phyloP scores from a whole-genome alignment of 305 asterid genomes.

The Solanum hybrid region DNA sequence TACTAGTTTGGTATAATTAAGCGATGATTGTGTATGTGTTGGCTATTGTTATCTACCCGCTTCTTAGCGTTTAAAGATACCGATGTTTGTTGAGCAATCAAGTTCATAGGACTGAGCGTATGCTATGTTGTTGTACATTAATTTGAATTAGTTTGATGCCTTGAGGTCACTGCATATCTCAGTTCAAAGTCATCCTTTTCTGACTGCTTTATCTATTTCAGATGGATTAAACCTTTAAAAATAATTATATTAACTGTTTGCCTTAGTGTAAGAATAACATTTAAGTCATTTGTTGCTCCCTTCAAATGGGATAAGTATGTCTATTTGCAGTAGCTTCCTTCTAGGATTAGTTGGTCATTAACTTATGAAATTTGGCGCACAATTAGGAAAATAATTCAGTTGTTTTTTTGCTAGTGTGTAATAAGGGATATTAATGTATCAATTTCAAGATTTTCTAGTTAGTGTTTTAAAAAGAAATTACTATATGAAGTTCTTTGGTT shows the following conservation, averaged over 20 bases:
- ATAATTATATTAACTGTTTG: neutral
- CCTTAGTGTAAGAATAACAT: neutral
- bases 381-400: neutral
- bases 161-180: neutral
- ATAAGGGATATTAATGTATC: neutral
- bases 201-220: neutral
- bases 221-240: neutral
- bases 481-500: neutral
- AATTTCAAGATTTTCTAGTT: neutral
- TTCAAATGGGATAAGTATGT: neutral
- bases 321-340: too few species aligned
- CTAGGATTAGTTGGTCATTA: neutral
- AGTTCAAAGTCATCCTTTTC: neutral
- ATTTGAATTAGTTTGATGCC: neutral
- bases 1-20: too few species aligned
- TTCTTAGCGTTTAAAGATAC: too few species aligned
- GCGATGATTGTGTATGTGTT: too few species aligned
- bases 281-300: neutral
- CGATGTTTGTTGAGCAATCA: neutral
- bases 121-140: neutral
- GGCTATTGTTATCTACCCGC: too few species aligned
- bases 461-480: neutral
- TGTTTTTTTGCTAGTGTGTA: neutral
- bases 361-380: neutral
- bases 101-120: neutral